A percentile compares a stretch with the other conserved stretches of the same genome.
phyloP scores from a whole-genome alignment of 2,329 filamentous ascomycete species.

The Trematosphaeria pertusa region DNA sequence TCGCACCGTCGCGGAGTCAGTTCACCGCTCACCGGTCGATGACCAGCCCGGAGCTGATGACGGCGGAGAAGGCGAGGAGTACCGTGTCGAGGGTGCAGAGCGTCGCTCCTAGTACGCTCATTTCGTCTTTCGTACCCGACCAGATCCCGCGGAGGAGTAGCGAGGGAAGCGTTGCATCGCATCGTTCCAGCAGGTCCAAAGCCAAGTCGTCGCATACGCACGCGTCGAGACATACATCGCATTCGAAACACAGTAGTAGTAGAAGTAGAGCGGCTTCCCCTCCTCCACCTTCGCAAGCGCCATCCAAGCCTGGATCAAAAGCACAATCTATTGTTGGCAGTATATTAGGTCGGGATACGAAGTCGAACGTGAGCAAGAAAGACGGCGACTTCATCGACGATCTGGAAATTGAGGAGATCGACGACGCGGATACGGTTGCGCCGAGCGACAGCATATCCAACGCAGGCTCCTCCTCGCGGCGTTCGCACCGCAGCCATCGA shows the following conservation, averaged over 20 bases:
- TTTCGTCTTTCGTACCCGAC: slow-evolving; percentile 47
- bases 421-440: slow-evolving; percentile 54
- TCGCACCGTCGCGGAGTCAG: slow-evolving; percentile 32
- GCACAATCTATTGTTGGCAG: slow-evolving; percentile 44
- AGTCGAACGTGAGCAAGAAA: slow-evolving; percentile 31
- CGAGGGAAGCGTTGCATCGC: slow-evolving; percentile 42
- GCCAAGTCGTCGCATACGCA: slow-evolving; percentile 39
- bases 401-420: slow-evolving; percentile 43
- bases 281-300: slow-evolving; percentile 28
- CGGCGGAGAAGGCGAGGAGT: slow-evolving; percentile 28
- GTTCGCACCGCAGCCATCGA: slow-evolving; percentile 39
- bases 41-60: slow-evolving; percentile 40
- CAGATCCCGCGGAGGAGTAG: slow-evolving; percentile 32
- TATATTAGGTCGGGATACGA: slow-evolving; percentile 43
- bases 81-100: slow-evolving; percentile 28
- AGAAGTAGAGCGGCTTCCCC: slow-evolving; percentile 33
- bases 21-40: slow-evolving; percentile 35
- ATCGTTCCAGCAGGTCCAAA: slow-evolving; percentile 43
- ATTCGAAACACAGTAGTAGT: slow-evolving; percentile 32
- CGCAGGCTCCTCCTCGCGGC: slow-evolving; percentile 33
- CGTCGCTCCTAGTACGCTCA: slow-evolving; percentile 42
- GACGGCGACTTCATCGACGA: slow-evolving; percentile 46
- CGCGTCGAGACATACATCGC: slow-evolving; percentile 34
- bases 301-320: slow-evolving; percentile 24
- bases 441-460: slow-evolving; percentile 59